Evolutionary conservation across 2,329 filamentous ascomycete genomes (phyloP).

Genomic region (Botrytis medusae): DNA sequence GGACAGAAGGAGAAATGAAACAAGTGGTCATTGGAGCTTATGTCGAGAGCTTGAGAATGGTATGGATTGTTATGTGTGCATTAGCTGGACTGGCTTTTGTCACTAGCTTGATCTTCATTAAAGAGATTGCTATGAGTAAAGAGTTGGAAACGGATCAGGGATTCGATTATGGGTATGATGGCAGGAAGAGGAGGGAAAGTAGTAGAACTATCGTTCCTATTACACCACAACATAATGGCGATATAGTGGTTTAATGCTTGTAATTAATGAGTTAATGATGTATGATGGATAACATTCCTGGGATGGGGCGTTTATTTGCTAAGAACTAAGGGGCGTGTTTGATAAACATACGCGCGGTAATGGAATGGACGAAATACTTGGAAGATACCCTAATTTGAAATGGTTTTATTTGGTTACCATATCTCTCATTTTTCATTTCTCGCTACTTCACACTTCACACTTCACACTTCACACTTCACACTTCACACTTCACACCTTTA

Average conservation of each 20-base stretch:
- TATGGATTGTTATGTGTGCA: constrained; percentile 35
- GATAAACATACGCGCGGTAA: background rate
- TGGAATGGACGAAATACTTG: too few relatives aligned
- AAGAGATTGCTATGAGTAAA: constrained; percentile 56
- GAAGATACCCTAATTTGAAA: background rate
- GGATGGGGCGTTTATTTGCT: too few relatives aligned
- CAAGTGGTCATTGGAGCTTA: constrained; percentile 25
- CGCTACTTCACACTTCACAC: too few relatives aligned
- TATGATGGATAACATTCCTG: background rate
- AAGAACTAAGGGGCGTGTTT: too few relatives aligned
- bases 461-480: too few relatives aligned
- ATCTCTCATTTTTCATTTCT: too few relatives aligned
- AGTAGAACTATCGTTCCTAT: background rate
- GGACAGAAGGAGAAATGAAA: constrained; percentile 23
- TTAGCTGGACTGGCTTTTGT: constrained; percentile 29
- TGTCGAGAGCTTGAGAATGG: constrained; percentile 30
- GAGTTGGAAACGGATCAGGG: constrained; percentile 16
- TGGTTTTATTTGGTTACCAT: background rate
- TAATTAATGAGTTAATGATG: background rate
- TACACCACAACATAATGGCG: background rate
- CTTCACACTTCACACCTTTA: background rate
- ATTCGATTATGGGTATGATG: constrained; percentile 17
- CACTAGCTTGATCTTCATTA: constrained; percentile 45
- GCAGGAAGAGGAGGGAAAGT: background rate
- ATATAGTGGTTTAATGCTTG: background rate